These are phyloP conservation scores for Colletotrichum filicis DNA, from an alignment of 2,329 filamentous ascomycete genomes.

Conservation along the genomic window DNA sequence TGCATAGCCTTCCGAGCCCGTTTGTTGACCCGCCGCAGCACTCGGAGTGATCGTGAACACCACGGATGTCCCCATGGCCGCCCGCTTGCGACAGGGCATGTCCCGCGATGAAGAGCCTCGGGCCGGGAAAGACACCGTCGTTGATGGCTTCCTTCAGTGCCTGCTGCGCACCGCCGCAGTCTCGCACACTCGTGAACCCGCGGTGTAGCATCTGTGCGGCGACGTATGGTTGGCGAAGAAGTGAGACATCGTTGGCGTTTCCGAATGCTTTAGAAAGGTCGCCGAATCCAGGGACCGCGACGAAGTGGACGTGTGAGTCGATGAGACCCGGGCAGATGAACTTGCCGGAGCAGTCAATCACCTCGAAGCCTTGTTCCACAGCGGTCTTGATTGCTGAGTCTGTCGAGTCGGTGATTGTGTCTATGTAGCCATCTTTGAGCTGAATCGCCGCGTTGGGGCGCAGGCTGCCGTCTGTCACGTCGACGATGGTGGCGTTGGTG, in stretches of 20 bases:
- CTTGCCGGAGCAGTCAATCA: conserved; percentile 39
- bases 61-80: conserved; percentile 65
- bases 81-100: conserved; percentile 67
- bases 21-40: conserved; percentile 58
- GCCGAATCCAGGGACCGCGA: conserved; percentile 43
- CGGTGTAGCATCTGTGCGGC: conserved; percentile 62
- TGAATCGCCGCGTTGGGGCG: conserved; percentile 43
- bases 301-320: conserved; percentile 43
- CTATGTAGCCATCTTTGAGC: conserved; percentile 49
- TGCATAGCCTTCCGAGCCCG: conserved; percentile 57
- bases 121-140: conserved; percentile 65
- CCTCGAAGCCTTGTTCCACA: conserved; percentile 39
- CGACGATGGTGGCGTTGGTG: conserved; percentile 56
- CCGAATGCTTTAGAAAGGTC: conserved; percentile 41
- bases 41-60: conserved; percentile 52
- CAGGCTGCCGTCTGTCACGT: conserved; percentile 49
- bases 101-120: conserved; percentile 65
- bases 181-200: conserved; percentile 69
- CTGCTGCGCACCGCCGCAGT: conserved; percentile 66
- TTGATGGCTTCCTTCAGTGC: conserved; percentile 66
- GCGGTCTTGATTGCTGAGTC: conserved; percentile 5
- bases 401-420: conserved; percentile 36
- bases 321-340: conserved; percentile 44
- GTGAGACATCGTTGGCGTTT: conserved; percentile 48
- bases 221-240: conserved; percentile 61